Evolutionary conservation across 2,329 filamentous ascomycete species (phyloP), one percentile per base, ranked within the genome.

Genomic region (Fusarium pseudograminearum): DNA sequence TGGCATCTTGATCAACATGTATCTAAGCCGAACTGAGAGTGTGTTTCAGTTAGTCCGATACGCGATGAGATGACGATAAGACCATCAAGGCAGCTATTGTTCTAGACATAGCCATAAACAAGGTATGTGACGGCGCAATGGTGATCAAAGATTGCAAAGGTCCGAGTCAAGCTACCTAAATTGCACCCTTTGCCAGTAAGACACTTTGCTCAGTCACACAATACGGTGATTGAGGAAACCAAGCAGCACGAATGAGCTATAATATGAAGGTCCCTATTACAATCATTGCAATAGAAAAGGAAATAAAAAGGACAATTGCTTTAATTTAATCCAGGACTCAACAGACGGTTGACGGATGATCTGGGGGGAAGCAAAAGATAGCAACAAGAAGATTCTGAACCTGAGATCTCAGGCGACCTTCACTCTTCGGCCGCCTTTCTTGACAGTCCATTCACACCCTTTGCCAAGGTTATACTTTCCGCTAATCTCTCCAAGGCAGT

Each of bases 1-100:
- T 52, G 33, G 50, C 36, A 53, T n/a, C 7, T 42, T n/a, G 50
- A 33, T 24, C 8, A 24, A 9, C n/a, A 41, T 52, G 48, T n/a
- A 18, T 41, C 11, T 31, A 30, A 52, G 34, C 48, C 14, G 48
- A 22, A 41, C 14, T 30, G 9, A 22, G 12, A 30, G 4, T 18
- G 4, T 14, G 34, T 52, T n/a, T 41, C 34, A 52, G 26, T 31
- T 10, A 14, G 9, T 33, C 15, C 3, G n/a, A 18, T 7, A n/a
- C 1, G 2, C 3, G 2, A 7, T 14, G 36, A 53, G 26, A 30
- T 38, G 34, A 53, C 11, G 5, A 24, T 3, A 24, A 18, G n/a
- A 52, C 14, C 36, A 31, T 53, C 36, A 14, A 8, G 36, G 26
- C 14, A 31, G 7, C 10, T 33, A 10, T n/a, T 4, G 15, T 15